Base-by-base conservation (phyloP, 768 basidiomycete genomes). In the Galerina marginata region DNA sequence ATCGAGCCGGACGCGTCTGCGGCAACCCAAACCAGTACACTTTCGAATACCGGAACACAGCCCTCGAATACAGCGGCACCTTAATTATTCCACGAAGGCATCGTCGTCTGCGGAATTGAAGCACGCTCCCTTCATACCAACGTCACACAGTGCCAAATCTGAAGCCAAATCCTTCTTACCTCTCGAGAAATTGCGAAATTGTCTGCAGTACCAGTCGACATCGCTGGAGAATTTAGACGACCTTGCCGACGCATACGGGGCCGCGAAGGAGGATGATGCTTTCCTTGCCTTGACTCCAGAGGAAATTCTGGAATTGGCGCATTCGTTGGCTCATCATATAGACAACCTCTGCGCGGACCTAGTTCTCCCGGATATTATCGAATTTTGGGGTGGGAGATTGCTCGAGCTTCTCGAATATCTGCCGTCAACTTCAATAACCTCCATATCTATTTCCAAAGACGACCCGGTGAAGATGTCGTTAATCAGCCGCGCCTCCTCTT, bases 261-360 rank as follows among this genome's bases (percentile, higher is more conserved):
- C 52, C 6, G 63, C 66, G 44, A 67, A 43, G 61, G 39, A 54
- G 15, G 63, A 52, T 62, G 73, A 37, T 61, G 70, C 39, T 54
- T 75, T 72, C 52, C 65, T 53, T 60, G 62, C 2, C 62, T 65
- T 66, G 61, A 68, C 59, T 61, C 33, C 56, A 1, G 25, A 47
- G 11, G 67, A 72, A 46, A 39, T 66, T 9, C 20, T 71, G 14
- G 42, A 58, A 1, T 54, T 72, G 6, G 59, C 67, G 10, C 54
- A 68, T 12, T 57, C 61, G 29, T n/a, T 72, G 16, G 62, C 69
- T 2, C 56, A 66, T 2, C 56, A 58, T 3, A 58, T 65, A 26
- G 73, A 73, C 45, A 40, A 52, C 12, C 29, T 68, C 9, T 68
- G 65, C 38, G 53, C 58, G 7, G 55, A 63, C 23, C 62, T 48